A percentile compares a stretch with the other conserved stretches of the same genome.
Evolutionary conservation across 805 yeast species (phyloP).

Genomic region (Hanseniaspora nectarophila): DNA sequence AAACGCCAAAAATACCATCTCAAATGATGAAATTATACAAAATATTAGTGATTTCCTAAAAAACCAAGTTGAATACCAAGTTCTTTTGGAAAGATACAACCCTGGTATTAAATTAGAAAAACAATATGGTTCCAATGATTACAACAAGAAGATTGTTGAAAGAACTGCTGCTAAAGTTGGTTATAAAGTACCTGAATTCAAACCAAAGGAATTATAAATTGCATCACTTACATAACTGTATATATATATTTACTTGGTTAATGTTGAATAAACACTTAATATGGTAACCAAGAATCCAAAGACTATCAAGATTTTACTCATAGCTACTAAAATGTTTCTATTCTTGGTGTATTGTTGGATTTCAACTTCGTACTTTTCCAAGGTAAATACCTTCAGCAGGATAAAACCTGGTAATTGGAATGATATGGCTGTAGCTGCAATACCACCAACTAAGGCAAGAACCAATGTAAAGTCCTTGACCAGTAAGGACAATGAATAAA

Average conservation of each 20-base stretch:
- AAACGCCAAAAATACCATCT: constrained; percentile 4
- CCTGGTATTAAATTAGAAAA: constrained; percentile 72
- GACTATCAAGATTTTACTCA: constrained; percentile 42
- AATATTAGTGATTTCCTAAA: constrained; percentile 47
- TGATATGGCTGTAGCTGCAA: constrained; percentile 85
- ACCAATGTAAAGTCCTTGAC: constrained; percentile 70
- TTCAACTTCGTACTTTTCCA: constrained; percentile 22
- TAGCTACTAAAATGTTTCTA: constrained; percentile 19
- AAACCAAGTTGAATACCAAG: constrained; percentile 67
- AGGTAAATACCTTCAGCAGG: constrained; percentile 55
- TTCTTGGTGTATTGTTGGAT: constrained; percentile 18
- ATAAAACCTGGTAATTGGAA: constrained; percentile 83
- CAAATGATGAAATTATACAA: constrained; percentile 16
- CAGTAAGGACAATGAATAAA: constrained; percentile 53
- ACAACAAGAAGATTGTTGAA: constrained; percentile 47
- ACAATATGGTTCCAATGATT: constrained; percentile 23
- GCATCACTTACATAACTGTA: no score
- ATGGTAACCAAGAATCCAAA: constrained; percentile 68
- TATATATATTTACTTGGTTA: constrained; percentile 15
- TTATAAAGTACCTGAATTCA: constrained; percentile 42
- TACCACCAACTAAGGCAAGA: constrained; percentile 79
- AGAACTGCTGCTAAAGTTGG: constrained; percentile 87
- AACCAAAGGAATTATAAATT: not conserved
- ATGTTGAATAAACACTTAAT: constrained; percentile 42
- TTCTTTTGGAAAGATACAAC: constrained; percentile 71